Evolutionary conservation across 768 basidiomycete genomes (phyloP), one percentile per base, ranked within the genome.

Genomic region (Boletus coccyginus): DNA sequence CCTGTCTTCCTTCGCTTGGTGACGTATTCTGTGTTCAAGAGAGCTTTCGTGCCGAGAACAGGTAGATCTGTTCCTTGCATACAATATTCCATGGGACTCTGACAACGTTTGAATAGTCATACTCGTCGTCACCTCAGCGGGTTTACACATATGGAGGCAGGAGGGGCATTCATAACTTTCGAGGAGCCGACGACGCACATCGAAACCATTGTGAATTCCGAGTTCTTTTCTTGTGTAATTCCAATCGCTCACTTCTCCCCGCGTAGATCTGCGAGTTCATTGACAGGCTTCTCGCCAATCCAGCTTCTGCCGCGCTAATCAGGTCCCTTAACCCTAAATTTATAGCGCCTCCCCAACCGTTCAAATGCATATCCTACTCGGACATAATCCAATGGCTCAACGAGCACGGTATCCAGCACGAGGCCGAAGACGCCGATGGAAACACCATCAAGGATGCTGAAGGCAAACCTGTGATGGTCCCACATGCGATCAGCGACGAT

Each of bases 11-110:
- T 8, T 86, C 86, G 62, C 78, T 98, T 39, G 97, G 97, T n/a
- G 97, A 99, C 69, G 97, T 98, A 3, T 99, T 93, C 73, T 98
- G 94, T 68, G 85, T 98, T 13, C 95, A 98, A 70, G 96, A 98
- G 77, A 91, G 88, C 74, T 99, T 98, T 82, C 79, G 97, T 52
- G 97, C 96, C 0, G 97, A 99, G 74, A 98, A 99, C 81, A 88
- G 89, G 90, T 83, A 31, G 17, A 10, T 40, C 46, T 12, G 14
- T n/a, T 40, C 39, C 11, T 38, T 5, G 6, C 29, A 10, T 21
- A 41, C 17, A 19, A 14, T n/a, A 21, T 17, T 3, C 10, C 3
- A 7, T 27, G 10, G n/a, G 29, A 19, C 17, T 3, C 43, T 57
- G 32, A 63, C 32, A 5, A 35, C 2, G n/a, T 21, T 38, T 32